A percentile compares a stretch with the other conserved stretches of the same genome.
Evolutionary conservation across 495 filamentous ascomycete species (phyloP).

Genomic region (Neohortaea acidophila): DNA sequence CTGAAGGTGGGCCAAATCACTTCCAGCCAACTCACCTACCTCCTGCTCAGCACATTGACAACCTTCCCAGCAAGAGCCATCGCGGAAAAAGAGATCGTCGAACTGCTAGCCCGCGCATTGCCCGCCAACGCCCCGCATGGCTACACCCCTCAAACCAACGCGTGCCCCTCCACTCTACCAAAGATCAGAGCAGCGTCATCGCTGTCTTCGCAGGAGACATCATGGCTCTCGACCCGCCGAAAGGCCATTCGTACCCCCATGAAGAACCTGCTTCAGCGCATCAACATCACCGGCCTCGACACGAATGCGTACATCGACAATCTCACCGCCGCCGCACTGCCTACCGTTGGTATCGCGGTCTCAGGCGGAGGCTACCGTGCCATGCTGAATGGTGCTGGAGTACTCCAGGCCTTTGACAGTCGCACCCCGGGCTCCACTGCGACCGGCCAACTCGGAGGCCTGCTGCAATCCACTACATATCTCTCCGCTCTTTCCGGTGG

Average conservation of each 20-base stretch:
- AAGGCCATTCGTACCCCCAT: conserved; percentile 48
- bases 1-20: too few species aligned
- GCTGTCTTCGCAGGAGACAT: conserved; percentile 51
- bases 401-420: conserved; percentile 68
- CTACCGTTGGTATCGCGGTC: conserved; percentile 48
- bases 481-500: conserved; percentile 75
- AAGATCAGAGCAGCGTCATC: conserved; percentile 37
- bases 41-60: too few species aligned
- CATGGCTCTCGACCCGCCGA: conserved; percentile 49
- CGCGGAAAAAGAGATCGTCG: too few species aligned
- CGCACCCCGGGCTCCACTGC: conserved; percentile 51
- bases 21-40: too few species aligned
- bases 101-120: conserved; percentile 7
- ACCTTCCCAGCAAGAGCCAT: too few species aligned
- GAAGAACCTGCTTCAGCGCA: conserved; percentile 52
- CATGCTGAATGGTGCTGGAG: conserved; percentile 77
- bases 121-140: conserved; percentile 25
- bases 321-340: conserved; percentile 43
- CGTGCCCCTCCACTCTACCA: conserved; percentile 32
- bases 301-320: conserved; percentile 50
- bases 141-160: conserved; percentile 24
- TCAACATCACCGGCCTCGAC: conserved; percentile 66
- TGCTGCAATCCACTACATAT: conserved; percentile 77
- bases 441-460: conserved; percentile 61
- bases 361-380: conserved; percentile 72